Conservation (phyloP, 768 basidiomycete species). For the Cyclocybe aegerita region DNA sequence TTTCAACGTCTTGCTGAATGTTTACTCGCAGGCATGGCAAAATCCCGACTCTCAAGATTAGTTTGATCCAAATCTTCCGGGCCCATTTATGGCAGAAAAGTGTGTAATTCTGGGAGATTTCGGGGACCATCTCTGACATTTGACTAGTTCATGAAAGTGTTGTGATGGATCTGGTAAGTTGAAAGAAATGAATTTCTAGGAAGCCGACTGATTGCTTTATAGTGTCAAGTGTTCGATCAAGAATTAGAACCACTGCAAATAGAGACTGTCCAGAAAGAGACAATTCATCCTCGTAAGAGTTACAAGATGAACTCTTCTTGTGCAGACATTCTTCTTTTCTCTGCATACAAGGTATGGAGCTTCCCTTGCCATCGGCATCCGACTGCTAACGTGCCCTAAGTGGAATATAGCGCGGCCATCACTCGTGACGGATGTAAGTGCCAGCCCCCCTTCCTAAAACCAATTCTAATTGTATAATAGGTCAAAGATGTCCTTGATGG, state of each 20-base stretch:
- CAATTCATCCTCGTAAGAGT: slow-evolving; percentile 98
- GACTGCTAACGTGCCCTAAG: slow-evolving; percentile 32
- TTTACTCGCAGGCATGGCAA: slow-evolving; percentile 78
- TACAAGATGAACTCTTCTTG: slow-evolving; percentile 99
- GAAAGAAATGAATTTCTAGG: background rate
- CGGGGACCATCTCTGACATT: background rate
- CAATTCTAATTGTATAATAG: slow-evolving; percentile 31
- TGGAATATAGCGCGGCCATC: slow-evolving; percentile 99
- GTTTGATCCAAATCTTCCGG: slow-evolving; percentile 99
- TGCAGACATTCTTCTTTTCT: slow-evolving; percentile 96
- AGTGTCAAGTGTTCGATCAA: slow-evolving; percentile 99
- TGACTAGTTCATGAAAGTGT: slow-evolving; percentile 83
- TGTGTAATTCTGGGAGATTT: slow-evolving; percentile 41
- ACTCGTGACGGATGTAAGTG: slow-evolving; percentile 84
- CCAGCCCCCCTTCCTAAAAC: background rate
- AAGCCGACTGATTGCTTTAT: slow-evolving; percentile 4
- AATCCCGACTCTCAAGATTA: slow-evolving; percentile 97
- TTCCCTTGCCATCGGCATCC: background rate
- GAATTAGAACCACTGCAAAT: slow-evolving; percentile 97
- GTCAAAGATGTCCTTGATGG: slow-evolving; percentile 95
- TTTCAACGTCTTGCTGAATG: background rate
- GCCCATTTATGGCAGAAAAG: slow-evolving; percentile 99
- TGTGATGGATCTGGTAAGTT: slow-evolving; percentile 80
- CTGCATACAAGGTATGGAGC: slow-evolving; percentile 71
- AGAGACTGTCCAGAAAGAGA: slow-evolving; percentile 99